Base-by-base conservation (phyloP, 2,329 filamentous ascomycete genomes). In the Diaporthe citrichinensis region DNA sequence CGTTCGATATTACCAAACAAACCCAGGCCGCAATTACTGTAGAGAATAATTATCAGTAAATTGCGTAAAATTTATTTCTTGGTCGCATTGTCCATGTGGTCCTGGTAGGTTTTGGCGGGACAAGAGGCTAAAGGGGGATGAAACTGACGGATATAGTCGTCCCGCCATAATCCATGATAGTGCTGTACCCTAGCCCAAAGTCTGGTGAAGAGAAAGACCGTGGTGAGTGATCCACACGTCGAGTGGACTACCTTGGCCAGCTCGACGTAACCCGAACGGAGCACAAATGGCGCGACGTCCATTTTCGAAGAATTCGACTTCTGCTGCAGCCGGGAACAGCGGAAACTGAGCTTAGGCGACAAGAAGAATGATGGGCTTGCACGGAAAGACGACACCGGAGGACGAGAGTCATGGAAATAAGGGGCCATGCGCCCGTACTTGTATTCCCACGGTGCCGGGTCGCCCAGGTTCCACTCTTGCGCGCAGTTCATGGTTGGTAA, bases 91-190 rank as follows among this genome's bases (percentile, higher is more conserved):
- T n/a, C 28, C 17, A 61, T 34, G 14, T 20, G 28, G 28, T 3
- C 17, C 25, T 6, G 6, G 1, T 34, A 15, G 23, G 23, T 55
- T 17, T 5, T 4, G 20, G 34, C 57, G 20, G 20, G 34, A 36
- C 8, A 1, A 10, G 17, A 2, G 57, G 57, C 31, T 4, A 46
- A 9, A 20, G 15, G n/a, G 8, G 23, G 8, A 39, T 8, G 8
- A 20, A 23, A 34, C 71, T 73, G 9, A 73, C 71, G 49, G 23
- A 71, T 31, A 17, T 71, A 74, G 36, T 74, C 73, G 20, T 74
- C 73, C 25, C 73, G 49, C 73, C 73, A 74, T 15, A 74, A 23
- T 12, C 73, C 73, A 28, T 34, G n/a, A n/a, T 71, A 62, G 9
- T 71, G 36, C 10, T 44, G 57, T 10, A 20, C 36, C 44, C 62